Conservation (phyloP, 2,329 filamentous ascomycete genomes). For the Chalara sp. region DNA sequence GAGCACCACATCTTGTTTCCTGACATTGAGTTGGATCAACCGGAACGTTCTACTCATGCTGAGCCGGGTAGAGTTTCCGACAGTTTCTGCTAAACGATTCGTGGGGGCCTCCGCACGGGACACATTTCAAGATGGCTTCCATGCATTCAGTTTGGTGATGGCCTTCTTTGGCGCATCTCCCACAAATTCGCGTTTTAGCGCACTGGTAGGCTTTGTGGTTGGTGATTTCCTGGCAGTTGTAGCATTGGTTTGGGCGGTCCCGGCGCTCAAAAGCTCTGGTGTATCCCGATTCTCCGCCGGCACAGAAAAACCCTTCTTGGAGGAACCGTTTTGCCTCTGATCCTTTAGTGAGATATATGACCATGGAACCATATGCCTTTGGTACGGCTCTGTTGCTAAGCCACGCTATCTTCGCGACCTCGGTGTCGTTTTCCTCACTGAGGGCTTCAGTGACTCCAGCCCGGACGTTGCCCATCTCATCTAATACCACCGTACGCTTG, state of each 20-base stretch:
- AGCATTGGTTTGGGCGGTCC: too few species aligned
- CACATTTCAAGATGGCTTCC: conserved; percentile 8
- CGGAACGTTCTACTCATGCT: conserved; percentile 13
- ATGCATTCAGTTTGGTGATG: conserved; percentile 18
- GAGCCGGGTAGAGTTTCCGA: conserved; percentile 13
- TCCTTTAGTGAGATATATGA: background rate
- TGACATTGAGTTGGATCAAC: conserved; percentile 4
- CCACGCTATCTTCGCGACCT: too few species aligned
- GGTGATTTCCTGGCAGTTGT: too few species aligned
- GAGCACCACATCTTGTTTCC: conserved; percentile 7
- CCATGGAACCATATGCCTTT: background rate
- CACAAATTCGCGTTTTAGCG: conserved; percentile 18
- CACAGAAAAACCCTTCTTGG: too few species aligned
- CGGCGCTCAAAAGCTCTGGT: too few species aligned
- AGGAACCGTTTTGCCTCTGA: background rate
- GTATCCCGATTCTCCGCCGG: conserved; percentile 1
- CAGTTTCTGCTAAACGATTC: conserved; percentile 19
- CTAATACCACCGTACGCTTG: background rate
- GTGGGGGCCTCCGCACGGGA: background rate
- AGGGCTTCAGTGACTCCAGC: background rate
- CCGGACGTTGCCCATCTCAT: background rate
- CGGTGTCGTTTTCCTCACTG: background rate
- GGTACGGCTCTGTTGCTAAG: too few species aligned
- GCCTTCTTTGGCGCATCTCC: too few species aligned
- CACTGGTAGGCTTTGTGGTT: conserved; percentile 21